phyloP scores from a whole-genome alignment of 306 rosid genomes.

The Oemleria cerasiformis region DNA sequence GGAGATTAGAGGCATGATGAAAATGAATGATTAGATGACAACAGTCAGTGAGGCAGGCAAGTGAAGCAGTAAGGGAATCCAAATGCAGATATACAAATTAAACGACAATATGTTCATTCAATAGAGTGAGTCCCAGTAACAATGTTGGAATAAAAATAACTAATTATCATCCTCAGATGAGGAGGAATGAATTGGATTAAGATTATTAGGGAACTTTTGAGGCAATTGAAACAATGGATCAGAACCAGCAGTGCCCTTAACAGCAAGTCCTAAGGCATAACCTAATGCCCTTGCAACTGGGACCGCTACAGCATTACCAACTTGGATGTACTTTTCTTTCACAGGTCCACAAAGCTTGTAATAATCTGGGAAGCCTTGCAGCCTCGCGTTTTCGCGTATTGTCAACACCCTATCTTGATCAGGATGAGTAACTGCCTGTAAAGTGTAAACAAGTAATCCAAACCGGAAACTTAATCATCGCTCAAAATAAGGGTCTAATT shows the following conservation, averaged over 20 bases:
- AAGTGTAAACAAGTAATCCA: neutral
- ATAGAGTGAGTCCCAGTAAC: neutral
- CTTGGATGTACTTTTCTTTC: constrained; percentile 82
- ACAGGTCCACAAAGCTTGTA: constrained; percentile 57
- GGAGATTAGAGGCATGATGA: too few relatives aligned
- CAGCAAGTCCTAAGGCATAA: constrained; percentile 58
- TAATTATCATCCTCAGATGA: constrained; percentile 32
- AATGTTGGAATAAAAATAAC: neutral
- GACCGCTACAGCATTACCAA: constrained; percentile 90
- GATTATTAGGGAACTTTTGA: constrained; percentile 37
- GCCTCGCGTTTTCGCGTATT: constrained; percentile 63
- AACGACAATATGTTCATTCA: too few relatives aligned
- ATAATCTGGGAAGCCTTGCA: constrained; percentile 79
- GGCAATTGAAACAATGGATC: constrained; percentile 44
- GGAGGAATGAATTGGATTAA: constrained; percentile 33
- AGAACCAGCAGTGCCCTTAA: constrained; percentile 30
- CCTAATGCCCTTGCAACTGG: constrained; percentile 80
- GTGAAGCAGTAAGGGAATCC: too few relatives aligned
- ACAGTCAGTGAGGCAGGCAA: too few relatives aligned
- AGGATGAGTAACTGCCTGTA: constrained; percentile 49
- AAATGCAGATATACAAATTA: too few relatives aligned
- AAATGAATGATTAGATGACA: too few relatives aligned
- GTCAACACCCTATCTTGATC: constrained; percentile 58
- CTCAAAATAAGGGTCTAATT: neutral
- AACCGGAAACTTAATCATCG: neutral